phyloP scores from a whole-genome alignment of 1,284 basidiomycete genomes.

The Trametes versicolor region DNA sequence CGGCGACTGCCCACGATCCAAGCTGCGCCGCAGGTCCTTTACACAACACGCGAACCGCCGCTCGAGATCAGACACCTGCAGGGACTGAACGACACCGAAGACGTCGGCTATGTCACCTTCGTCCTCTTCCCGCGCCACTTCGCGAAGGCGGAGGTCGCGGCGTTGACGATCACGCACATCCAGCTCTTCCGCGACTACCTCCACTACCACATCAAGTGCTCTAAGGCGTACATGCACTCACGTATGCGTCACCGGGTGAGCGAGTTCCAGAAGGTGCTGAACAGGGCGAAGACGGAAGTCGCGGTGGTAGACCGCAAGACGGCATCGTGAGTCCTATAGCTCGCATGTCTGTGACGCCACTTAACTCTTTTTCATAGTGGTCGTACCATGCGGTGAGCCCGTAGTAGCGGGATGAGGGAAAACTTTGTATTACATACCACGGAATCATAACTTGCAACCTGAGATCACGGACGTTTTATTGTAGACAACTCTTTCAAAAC shows the following conservation, averaged over 20 bases:
- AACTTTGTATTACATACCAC: slow-evolving; percentile 26
- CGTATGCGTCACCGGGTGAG: slow-evolving; percentile 95
- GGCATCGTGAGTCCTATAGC: slow-evolving; percentile 69
- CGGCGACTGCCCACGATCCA: slow-evolving; percentile 93
- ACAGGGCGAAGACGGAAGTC: slow-evolving; percentile 96
- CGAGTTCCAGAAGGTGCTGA: slow-evolving; percentile 98
- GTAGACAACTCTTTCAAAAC: background rate
- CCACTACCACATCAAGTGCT: slow-evolving; percentile 99
- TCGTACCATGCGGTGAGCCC: slow-evolving; percentile 22
- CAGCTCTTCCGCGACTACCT: slow-evolving; percentile 98
- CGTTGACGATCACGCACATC: slow-evolving; percentile 93
- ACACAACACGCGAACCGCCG: slow-evolving; percentile 95
- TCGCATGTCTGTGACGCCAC: too few relatives aligned
- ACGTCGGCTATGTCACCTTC: slow-evolving; percentile 98
- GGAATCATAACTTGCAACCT: slow-evolving; percentile 15
- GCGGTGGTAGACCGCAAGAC: slow-evolving; percentile 91
- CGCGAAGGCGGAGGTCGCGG: slow-evolving; percentile 74
- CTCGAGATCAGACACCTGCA: slow-evolving; percentile 92
- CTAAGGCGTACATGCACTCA: slow-evolving; percentile 99
- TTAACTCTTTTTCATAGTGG: background rate
- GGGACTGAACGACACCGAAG: slow-evolving; percentile 86
- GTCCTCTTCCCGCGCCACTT: slow-evolving; percentile 99
- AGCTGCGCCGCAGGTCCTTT: slow-evolving; percentile 98
- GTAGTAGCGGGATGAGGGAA: slow-evolving; percentile 2
- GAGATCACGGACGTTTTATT: background rate